A percentile compares a stretch with the other conserved stretches of the same genome.
Conservation (phyloP, 441 rosid genomes). For the Manihot esculenta region DNA sequence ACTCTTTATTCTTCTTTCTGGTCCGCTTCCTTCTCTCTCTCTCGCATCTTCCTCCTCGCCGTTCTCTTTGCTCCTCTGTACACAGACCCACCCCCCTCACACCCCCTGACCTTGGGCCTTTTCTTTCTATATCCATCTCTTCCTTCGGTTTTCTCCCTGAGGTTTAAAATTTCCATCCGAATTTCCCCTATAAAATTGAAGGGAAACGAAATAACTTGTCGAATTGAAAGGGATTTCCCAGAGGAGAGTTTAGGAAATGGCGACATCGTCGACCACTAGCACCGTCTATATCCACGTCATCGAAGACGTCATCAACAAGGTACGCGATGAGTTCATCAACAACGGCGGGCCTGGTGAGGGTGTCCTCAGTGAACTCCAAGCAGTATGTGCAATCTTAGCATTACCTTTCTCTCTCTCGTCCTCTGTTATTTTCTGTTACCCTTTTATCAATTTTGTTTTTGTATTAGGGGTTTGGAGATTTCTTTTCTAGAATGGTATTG, state of each 20-base stretch:
- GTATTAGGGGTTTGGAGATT: conserved; percentile 7
- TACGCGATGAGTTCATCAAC: conserved; percentile 83
- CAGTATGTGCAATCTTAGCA: conserved; percentile 43
- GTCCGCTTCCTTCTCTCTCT: conserved; percentile 42
- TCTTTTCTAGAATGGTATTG: neutral
- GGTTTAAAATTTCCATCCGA: neutral
- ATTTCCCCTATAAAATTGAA: conserved; percentile 13
- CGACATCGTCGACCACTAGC: conserved; percentile 58
- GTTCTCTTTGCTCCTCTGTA: conserved; percentile 25
- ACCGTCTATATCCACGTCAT: conserved; percentile 80
- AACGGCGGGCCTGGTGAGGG: conserved; percentile 86
- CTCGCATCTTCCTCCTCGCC: conserved; percentile 1
- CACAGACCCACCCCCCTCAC: conserved; percentile 13
- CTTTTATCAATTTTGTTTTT: neutral
- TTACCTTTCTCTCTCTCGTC: neutral
- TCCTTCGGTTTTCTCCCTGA: neutral
- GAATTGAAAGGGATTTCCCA: neutral
- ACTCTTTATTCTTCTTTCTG: conserved; percentile 53
- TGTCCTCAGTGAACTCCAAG: conserved; percentile 91
- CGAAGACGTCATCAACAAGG: conserved; percentile 87
- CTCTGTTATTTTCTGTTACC: neutral
- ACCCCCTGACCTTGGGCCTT: too few species aligned
- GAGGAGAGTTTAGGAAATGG: conserved; percentile 36
- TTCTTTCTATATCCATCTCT: too few species aligned
- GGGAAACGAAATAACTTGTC: neutral